Base-by-base conservation (phyloP, 495 filamentous ascomycete species). In the Penicillium manginii region DNA sequence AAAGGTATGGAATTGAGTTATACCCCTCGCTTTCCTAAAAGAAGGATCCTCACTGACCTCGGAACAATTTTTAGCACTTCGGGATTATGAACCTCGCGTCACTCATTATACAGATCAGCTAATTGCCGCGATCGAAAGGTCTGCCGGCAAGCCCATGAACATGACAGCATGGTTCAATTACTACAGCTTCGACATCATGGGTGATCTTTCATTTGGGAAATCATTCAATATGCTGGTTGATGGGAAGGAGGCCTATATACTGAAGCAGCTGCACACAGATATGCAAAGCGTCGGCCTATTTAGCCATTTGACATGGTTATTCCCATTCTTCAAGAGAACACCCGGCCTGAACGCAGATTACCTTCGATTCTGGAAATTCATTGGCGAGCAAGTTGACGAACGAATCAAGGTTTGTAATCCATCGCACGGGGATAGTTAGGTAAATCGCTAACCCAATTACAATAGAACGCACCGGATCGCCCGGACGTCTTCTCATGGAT, bases 181-280 rank as follows among this genome's bases (percentile, higher is more conserved):
- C 57, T 81, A 74, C 54, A 65, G 68, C 29, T 83, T 83, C 47
- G 82, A 84, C 49, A 70, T 83, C 12, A 82, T 84, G 78, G 79
- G 78, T 0, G 77, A 83, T 59, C 59, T 84, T 1, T 68, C 79
- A 0, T 83, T 84, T 54, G 79, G 74, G 11, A 67, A 72, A 35
- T 72, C 73, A 7, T 83, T 82, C 59, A 68, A 73, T 45, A 80
- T 80, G 79, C 61, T 84, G 0, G 47, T 62, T 22, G 61, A 69
- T 35, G 57, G 65, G 14, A 50, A 71, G 40, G 71, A 73, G 37
- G 69, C 73, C 54, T 72, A 65, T n/a, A 62, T 68, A 7, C 49
- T 77, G 4, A 64, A 58, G 11, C 52, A 64, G 8, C 32, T 80
- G 29, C 54, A 66, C 17, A 51, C 59, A 2, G 73, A 70, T 19